Evolutionary conservation across 305 asterid genomes (phyloP), one percentile per base, ranked within the genome.

Genomic region (Nicotiana rustica): DNA sequence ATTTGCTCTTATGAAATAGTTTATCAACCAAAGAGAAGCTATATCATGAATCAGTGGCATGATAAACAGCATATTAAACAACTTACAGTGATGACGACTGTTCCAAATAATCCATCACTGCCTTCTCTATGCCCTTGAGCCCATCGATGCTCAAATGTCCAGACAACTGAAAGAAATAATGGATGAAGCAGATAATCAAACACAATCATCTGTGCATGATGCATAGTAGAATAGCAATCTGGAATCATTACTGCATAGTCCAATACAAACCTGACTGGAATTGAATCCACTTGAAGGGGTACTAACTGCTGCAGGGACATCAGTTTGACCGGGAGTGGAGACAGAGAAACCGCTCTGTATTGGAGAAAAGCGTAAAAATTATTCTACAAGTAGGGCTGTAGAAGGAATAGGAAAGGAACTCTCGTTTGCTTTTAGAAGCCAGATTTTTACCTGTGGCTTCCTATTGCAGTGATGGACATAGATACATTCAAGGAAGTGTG

Each of bases 401-500:
- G 60, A 35, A 8, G 14, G 65, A 75, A 25, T 7, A 52, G 9
- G 29, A 49, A 12, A 66, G 79, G 68, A 85, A 67, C 82, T 73
- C 35, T 38, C 52, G 36, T 57, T 67, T 38, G 78, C 80, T 67
- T 35, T 47, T n/a, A 19, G 73, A 49, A 81, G 49, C 41, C 57
- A 84, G 64, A 68, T 10, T 41, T 49, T 36, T 91, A 96, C 99
- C 99, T 85, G 89, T 80, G 56, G 55, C 86, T 75, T 91, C 64
- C 84, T 57, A 82, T 82, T 90, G 87, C 77, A 64, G 88, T 83
- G 82, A 87, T 94, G 92, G 83, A 89, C 86, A 86, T 89, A 91
- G 55, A 92, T 88, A 82, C 98, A 92, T 81, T 95, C 94, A 77
- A 92, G 82, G 86, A 92, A 94, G 84, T 96, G 98, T 89, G 78